Evolutionary conservation across 163 green algal genomes (phyloP).

Genomic region (Chlorella variabilis): DNA sequence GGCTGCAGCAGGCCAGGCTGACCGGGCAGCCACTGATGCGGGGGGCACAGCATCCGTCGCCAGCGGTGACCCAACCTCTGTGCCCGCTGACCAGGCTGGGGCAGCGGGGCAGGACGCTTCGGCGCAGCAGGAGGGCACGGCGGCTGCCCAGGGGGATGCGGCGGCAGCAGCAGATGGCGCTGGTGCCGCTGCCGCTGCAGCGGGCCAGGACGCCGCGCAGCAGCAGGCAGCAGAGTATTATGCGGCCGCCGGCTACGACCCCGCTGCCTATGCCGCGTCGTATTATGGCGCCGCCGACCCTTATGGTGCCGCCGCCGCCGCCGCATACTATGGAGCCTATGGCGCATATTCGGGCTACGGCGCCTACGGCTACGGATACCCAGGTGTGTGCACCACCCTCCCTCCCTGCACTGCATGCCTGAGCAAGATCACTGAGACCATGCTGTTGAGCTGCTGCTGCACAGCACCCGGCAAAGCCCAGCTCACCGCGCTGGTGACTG

Average conservation of each 20-base stretch:
- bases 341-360: conserved; percentile 4
- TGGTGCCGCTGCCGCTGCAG: too few species aligned
- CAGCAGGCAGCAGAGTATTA: not conserved
- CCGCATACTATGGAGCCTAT: conserved; percentile 13
- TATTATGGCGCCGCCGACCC: conserved; percentile 5
- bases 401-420: not conserved
- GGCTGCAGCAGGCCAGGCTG: not conserved
- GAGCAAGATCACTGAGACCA: conserved; percentile 3
- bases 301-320: conserved; percentile 6
- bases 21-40: too few species aligned
- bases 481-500: not conserved
- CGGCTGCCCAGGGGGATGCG: too few species aligned
- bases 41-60: too few species aligned
- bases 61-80: too few species aligned
- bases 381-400: not conserved
- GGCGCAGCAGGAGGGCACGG: too few species aligned
- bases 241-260: conserved; percentile 3
- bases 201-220: too few species aligned
- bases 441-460: conserved; percentile 5
- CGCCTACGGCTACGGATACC: conserved; percentile 16
- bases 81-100: too few species aligned
- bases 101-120: too few species aligned
- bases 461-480: not conserved
- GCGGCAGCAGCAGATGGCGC: too few species aligned
- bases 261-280: not conserved